Base-by-base conservation (phyloP, 352 stramenopile genomes). In the Pythium scleroteichum region DNA sequence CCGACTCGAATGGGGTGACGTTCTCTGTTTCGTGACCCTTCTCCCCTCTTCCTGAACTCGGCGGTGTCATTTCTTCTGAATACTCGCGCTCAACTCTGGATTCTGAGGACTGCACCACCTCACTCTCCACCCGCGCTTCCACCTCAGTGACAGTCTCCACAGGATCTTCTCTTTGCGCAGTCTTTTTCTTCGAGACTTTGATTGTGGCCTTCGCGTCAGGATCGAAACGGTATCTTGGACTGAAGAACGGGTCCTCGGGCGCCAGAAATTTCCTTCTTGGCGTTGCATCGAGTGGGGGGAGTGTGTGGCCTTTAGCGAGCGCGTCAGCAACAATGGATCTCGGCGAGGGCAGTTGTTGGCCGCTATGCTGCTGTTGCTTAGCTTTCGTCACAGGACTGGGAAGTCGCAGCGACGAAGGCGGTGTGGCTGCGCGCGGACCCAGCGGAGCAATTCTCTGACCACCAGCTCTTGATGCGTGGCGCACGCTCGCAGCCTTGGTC, bases 221-320 rank as follows among this genome's bases (percentile, higher is more conserved):
- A 2, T 79, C 67, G 45, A 88, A 90, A n/a, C 76, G 70, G 61
- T 82, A 88, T 13, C 76, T 71, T 27, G 78, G 81, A 38, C 78
- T 90, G 67, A 87, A 88, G 57, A 90, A 88, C 22, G 78, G 75
- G 57, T 88, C 78, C 9, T 69, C 72, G 5, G 81, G 78, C 3
- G 69, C 78, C 45, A 87, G 54, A 38, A 1, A 4, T 4, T 7
- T 55, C 24, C 35, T 59, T 54, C 56, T 29, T 33, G 52, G n/a
- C 20, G 41, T n/a, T 16, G 53, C 2, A 14, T 74, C 66, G 23
- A 85, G 59, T 0, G 78, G 68, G 10, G 76, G 76, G 22, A 90
- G 58, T n/a, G 73, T 74, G 3, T 70, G 66, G 1, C 65, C 66
- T 58, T 67, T 75, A 9, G 76, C 64, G n/a, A 88, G 59, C 24